Conservation (phyloP, 768 basidiomycete species). For the Suillus variegatus region DNA sequence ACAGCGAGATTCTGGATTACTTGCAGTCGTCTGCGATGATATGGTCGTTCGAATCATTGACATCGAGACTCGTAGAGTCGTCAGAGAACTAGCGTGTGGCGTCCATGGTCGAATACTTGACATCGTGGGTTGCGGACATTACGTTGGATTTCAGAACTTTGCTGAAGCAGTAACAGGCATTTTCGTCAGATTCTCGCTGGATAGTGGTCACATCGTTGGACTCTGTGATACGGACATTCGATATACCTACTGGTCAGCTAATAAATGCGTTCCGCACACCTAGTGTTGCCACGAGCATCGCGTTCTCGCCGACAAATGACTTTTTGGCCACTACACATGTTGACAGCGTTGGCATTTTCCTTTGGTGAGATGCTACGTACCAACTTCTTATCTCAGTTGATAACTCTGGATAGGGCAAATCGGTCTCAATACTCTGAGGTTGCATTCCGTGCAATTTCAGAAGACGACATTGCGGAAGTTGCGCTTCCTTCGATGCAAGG, state of each 20-base stretch:
- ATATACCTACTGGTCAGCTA: conserved; percentile 88
- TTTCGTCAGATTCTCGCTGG: conserved; percentile 96
- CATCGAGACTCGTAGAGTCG: conserved; percentile 84
- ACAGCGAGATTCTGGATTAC: conserved; percentile 82
- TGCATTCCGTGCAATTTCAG: conserved; percentile 74
- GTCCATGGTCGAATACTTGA: conserved; percentile 88
- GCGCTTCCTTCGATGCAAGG: conserved; percentile 86
- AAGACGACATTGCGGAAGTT: conserved; percentile 71
- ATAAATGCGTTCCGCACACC: conserved; percentile 91
- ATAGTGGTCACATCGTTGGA: conserved; percentile 86
- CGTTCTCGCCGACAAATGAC: conserved; percentile 94
- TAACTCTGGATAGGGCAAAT: conserved; percentile 69
- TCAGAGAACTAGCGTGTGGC: conserved; percentile 80
- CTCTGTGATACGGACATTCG: conserved; percentile 91
- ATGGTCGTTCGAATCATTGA: conserved; percentile 84
- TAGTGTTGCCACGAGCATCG: conserved; percentile 84
- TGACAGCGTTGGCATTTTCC: conserved; percentile 89
- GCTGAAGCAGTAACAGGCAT: conserved; percentile 55
- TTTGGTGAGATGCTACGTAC: conserved; percentile 64
- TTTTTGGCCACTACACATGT: conserved; percentile 95
- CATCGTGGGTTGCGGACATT: conserved; percentile 54
- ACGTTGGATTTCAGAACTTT: conserved; percentile 6
- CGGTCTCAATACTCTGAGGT: conserved; percentile 91
- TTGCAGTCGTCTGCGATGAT: conserved; percentile 87
- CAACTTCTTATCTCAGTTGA: conserved; percentile 5